A percentile compares a stretch with the other conserved stretches of the same genome.
These are phyloP conservation scores for Debaryomyces robertsiae DNA, from an alignment of 1,139 yeast genomes.

Conservation along the genomic window DNA sequence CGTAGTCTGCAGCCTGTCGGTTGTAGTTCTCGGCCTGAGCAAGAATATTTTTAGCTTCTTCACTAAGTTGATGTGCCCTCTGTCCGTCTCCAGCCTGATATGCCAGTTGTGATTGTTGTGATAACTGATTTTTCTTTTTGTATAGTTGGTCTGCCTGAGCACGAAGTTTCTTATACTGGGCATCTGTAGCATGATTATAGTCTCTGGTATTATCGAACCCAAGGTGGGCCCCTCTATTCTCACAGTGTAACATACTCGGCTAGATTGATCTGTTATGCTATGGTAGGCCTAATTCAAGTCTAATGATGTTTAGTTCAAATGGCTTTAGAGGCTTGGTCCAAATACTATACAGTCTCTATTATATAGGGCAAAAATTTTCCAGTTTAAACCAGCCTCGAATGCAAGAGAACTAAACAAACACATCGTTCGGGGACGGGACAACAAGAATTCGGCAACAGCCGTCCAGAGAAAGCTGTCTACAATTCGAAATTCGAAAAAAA, in stretches of 20 bases:
- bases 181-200: slow-evolving; percentile 74
- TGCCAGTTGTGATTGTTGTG: slow-evolving; percentile 75
- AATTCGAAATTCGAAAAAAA: too few relatives aligned
- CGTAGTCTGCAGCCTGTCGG: slow-evolving; percentile 86
- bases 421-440: too few relatives aligned
- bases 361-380: slow-evolving; percentile 4
- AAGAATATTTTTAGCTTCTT: slow-evolving; percentile 61
- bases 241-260: slow-evolving; percentile 20
- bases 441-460: too few relatives aligned
- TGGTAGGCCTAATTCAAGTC: too few relatives aligned
- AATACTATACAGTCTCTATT: slow-evolving; percentile 7
- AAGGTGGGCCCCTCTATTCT: slow-evolving; percentile 43
- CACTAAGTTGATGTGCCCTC: slow-evolving; percentile 72
- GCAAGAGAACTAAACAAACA: slow-evolving; percentile 1
- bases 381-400: background rate
- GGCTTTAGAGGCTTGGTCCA: background rate
- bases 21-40: slow-evolving; percentile 69
- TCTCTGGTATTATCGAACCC: slow-evolving; percentile 47
- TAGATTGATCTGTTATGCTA: too few relatives aligned
- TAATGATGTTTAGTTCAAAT: background rate
- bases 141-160: slow-evolving; percentile 69
- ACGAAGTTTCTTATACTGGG: slow-evolving; percentile 64
- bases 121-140: slow-evolving; percentile 55
- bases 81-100: slow-evolving; percentile 72
- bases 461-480: too few relatives aligned